phyloP scores from a whole-genome alignment of 1,284 basidiomycete species.

The Trametes pubescens region DNA sequence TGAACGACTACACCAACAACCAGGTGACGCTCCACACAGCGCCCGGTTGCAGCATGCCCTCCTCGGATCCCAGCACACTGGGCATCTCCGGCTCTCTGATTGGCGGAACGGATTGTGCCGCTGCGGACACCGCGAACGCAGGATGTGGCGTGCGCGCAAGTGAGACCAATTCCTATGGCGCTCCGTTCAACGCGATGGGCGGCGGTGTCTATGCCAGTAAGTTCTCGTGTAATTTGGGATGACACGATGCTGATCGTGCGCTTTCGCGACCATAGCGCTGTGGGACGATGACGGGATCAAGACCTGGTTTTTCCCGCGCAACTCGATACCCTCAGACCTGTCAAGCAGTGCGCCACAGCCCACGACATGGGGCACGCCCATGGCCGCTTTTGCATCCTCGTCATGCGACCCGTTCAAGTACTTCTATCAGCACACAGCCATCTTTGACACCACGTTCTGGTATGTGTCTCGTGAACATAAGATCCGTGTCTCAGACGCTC shows the following conservation, averaged over 20 bases:
- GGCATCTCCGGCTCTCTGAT: conserved; percentile 67
- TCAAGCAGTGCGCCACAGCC: conserved; percentile 72
- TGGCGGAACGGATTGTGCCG: conserved; percentile 71
- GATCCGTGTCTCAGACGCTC: background rate
- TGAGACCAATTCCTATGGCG: conserved; percentile 62
- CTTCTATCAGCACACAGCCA: conserved; percentile 77
- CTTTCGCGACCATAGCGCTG: conserved; percentile 53
- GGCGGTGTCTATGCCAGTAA: conserved; percentile 85
- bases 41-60: conserved; percentile 72
- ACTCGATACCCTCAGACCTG: conserved; percentile 77
- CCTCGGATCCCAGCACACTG: conserved; percentile 56
- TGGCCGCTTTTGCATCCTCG: conserved; percentile 74
- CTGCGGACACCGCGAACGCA: conserved; percentile 65
- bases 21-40: conserved; percentile 84
- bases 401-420: conserved; percentile 76
- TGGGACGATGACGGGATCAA: conserved; percentile 78
- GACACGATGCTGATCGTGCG: background rate
- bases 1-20: conserved; percentile 80
- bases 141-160: conserved; percentile 71
- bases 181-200: conserved; percentile 71
- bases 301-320: conserved; percentile 80
- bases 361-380: conserved; percentile 75
- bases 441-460: conserved; percentile 87
- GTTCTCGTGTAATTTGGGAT: conserved; percentile 38
- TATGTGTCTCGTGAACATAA: conserved; percentile 44